Evolutionary conservation across 2,329 filamentous ascomycete genomes (phyloP).

Genomic region (Balansia obtecta): DNA sequence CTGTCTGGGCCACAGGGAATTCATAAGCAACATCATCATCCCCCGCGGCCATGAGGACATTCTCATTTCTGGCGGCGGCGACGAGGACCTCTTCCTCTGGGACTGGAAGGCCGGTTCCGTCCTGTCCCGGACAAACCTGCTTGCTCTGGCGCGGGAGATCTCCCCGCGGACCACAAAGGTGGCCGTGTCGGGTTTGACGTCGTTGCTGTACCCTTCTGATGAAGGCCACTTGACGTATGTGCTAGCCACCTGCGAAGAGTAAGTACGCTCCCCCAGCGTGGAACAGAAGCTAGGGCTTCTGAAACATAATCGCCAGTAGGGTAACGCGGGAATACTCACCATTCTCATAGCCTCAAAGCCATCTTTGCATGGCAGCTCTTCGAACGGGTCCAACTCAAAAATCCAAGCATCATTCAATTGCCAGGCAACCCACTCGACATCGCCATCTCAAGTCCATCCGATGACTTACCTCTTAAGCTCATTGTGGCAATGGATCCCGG

Average conservation of each 20-base stretch:
- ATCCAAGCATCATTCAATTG: constrained; percentile 36
- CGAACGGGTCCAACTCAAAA: constrained; percentile 33
- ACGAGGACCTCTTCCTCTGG: constrained; percentile 69
- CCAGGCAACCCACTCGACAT: constrained; percentile 54
- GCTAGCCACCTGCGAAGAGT: constrained; percentile 47
- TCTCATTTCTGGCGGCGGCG: constrained; percentile 79
- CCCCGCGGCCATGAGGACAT: constrained; percentile 41
- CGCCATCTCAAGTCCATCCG: constrained; percentile 14
- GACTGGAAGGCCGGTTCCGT: constrained; percentile 54
- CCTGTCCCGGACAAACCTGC: constrained; percentile 41
- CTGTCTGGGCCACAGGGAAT: constrained; percentile 79
- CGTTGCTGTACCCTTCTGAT: constrained; percentile 19
- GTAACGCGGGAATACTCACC: background rate
- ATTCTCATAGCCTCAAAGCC: constrained; percentile 36
- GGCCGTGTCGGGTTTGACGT: constrained; percentile 33
- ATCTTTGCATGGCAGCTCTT: constrained; percentile 52
- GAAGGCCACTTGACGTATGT: constrained; percentile 23
- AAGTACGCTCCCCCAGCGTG: constrained; percentile 13
- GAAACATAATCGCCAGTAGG: constrained; percentile 8
- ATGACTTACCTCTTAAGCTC: constrained; percentile 17
- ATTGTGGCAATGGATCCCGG: constrained; percentile 28
- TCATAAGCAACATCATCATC: constrained; percentile 66
- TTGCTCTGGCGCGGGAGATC: constrained; percentile 27
- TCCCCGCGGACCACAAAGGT: constrained; percentile 25
- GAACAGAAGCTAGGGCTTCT: constrained; percentile 4